These are phyloP conservation scores for Vigna unguiculata DNA, from an alignment of 306 rosid genomes.

Conservation along the genomic window DNA sequence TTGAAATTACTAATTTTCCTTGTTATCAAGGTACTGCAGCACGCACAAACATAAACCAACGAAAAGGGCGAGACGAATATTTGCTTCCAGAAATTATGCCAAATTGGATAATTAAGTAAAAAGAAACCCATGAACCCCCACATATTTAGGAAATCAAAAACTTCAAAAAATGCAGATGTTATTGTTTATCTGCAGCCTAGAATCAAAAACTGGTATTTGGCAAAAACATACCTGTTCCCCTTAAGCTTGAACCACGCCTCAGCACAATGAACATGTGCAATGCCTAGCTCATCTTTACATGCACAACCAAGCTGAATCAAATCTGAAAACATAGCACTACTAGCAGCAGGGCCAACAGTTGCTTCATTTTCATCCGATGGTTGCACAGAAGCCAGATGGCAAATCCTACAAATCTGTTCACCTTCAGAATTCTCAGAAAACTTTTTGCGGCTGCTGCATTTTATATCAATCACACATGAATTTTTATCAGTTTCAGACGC, in stretches of 20 bases:
- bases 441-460: constrained; percentile 55
- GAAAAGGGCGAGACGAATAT: constrained; percentile 14
- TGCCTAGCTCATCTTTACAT: constrained; percentile 90
- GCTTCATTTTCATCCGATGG: constrained; percentile 59
- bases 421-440: constrained; percentile 59
- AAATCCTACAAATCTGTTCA: constrained; percentile 90
- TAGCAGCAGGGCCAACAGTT: constrained; percentile 38
- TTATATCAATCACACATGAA: constrained; percentile 66
- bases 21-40: constrained; percentile 12
- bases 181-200: constrained; percentile 18
- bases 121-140: constrained; percentile 1
- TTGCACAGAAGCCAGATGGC: constrained; percentile 74
- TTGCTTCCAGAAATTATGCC: constrained; percentile 32
- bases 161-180: neutral
- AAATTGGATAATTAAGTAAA: constrained; percentile 23
- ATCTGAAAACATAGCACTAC: constrained; percentile 46
- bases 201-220: constrained; percentile 38
- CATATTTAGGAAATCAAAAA: constrained; percentile 18
- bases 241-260: constrained; percentile 90
- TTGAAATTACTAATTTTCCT: neutral
- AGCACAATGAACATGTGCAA: constrained; percentile 87
- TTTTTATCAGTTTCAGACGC: constrained; percentile 56
- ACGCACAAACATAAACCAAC: neutral
- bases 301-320: constrained; percentile 89
- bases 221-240: constrained; percentile 82